Evolutionary conservation across 208 protist genomes (phyloP).

Genomic region (Porcisia deanei): DNA sequence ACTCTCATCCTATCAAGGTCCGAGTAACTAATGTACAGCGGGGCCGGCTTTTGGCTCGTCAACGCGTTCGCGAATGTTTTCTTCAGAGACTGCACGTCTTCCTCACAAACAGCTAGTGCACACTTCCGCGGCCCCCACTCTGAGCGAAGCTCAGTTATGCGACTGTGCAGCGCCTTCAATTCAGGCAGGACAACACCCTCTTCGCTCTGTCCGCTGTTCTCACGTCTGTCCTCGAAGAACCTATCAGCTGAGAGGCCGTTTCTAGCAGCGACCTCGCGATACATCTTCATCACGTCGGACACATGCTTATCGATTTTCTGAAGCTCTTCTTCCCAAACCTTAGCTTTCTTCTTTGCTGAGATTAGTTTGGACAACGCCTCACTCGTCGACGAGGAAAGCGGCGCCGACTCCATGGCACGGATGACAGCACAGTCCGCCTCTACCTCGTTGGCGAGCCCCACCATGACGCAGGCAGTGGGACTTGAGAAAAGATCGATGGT

Average conservation of each 20-base stretch:
- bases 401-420: conserved; percentile 29
- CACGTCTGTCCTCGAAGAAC: not conserved
- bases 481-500: conserved; percentile 82
- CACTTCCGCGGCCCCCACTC: not conserved
- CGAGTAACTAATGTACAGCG: conserved; percentile 43
- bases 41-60: conserved; percentile 26
- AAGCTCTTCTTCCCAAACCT: not conserved
- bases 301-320: conserved; percentile 8
- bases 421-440: conserved; percentile 38
- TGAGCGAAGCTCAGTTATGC: not conserved
- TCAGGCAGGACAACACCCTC: not conserved
- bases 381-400: not conserved
- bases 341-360: not conserved
- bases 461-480: conserved; percentile 68
- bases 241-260: not conserved
- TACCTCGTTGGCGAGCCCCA: conserved; percentile 44
- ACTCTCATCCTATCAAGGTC: conserved; percentile 31
- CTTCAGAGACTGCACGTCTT: not conserved
- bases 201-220: not conserved
- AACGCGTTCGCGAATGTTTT: conserved; percentile 1
- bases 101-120: not conserved
- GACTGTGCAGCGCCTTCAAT: conserved; percentile 1
- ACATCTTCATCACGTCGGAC: not conserved
- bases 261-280: not conserved
- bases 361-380: conserved; percentile 15